These are phyloP conservation scores for Rhytidiadelphus loreus DNA, from an alignment of 225 moss, liverwort and hornwort species.

Conservation along the genomic window DNA sequence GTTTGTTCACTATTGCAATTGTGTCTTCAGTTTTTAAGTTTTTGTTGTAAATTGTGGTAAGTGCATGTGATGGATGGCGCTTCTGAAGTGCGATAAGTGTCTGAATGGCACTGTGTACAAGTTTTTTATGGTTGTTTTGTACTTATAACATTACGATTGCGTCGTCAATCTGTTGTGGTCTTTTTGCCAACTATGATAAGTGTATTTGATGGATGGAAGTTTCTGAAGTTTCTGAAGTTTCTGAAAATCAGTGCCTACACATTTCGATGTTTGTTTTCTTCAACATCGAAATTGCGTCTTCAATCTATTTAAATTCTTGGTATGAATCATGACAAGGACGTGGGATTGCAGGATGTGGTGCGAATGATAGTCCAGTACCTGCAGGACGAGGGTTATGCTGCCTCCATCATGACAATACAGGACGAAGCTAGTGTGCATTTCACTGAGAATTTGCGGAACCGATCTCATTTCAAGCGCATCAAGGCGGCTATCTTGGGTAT, in stretches of 20 bases:
- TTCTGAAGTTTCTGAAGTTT: neutral
- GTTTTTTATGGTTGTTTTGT: neutral
- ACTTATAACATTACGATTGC: neutral
- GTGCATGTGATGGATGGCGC: neutral
- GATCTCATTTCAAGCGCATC: slow-evolving; percentile 88
- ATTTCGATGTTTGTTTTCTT: neutral
- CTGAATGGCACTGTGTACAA: neutral
- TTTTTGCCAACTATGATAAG: neutral
- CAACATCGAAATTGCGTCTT: neutral
- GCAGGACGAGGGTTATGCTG: slow-evolving; percentile 76
- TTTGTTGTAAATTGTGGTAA: neutral
- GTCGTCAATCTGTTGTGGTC: neutral
- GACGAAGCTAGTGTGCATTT: slow-evolving; percentile 77
- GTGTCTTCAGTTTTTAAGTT: neutral
- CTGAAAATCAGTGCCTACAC: neutral
- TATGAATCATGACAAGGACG: neutral
- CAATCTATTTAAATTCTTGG: neutral
- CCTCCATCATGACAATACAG: slow-evolving; percentile 87
- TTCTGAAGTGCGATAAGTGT: neutral
- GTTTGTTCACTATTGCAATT: neutral
- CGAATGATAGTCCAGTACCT: slow-evolving; percentile 90
- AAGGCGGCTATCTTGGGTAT: slow-evolving; percentile 76
- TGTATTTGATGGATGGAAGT: neutral
- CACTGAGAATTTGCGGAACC: slow-evolving; percentile 60
- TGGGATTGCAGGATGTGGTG: slow-evolving; percentile 58